Evolutionary conservation across 2,329 filamentous ascomycete species (phyloP), one percentile per base, ranked within the genome.

Genomic region (Ceratocystis eucalypticola): DNA sequence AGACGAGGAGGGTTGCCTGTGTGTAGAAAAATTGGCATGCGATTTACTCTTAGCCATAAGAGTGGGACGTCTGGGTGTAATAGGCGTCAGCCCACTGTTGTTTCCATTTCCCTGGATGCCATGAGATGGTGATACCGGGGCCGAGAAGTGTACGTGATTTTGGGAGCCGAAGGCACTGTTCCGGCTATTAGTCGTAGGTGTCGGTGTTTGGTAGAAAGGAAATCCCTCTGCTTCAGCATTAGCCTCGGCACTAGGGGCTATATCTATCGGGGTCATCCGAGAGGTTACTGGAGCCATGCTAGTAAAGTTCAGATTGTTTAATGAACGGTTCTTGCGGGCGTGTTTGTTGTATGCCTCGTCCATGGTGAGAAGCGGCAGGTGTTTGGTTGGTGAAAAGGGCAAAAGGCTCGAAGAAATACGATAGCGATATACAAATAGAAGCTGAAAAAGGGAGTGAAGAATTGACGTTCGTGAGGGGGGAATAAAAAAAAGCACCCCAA

Each of bases 211-310:
- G 6, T 63, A 28, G 53, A 66, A 66, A 6, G 65, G 48, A 48
- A 66, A 66, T 1, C 66, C 53, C 7, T 66, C 64, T n/a, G 45
- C 15, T n/a, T 59, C 55, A 28, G 55, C 55, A 59, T 59, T 20
- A 5, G 55, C 6, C 12, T n/a, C 30, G 25, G 33, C 15, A 22
- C 33, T 37, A 33, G 55, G 25, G 12, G 22, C 17, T n/a, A 59
- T n/a, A 10, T 85, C 82, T 68, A 79, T 76, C 67, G 86, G 75
- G 53, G 84, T 84, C 7, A 87, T 77, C 72, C 82, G 83, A 64
- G 81, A 79, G 28, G 84, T 87, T 65, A 88, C 76, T 33, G 85
- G 85, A n/a, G 83, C 84, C 67, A 87, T 82, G 15, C 82, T 33
- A 80, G 68, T 84, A 81, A 71, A 82, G 81, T 69, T 86, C 76